phyloP scores from a whole-genome alignment of 2,329 filamentous ascomycete species.

The Ceratocystis lukuohia region DNA sequence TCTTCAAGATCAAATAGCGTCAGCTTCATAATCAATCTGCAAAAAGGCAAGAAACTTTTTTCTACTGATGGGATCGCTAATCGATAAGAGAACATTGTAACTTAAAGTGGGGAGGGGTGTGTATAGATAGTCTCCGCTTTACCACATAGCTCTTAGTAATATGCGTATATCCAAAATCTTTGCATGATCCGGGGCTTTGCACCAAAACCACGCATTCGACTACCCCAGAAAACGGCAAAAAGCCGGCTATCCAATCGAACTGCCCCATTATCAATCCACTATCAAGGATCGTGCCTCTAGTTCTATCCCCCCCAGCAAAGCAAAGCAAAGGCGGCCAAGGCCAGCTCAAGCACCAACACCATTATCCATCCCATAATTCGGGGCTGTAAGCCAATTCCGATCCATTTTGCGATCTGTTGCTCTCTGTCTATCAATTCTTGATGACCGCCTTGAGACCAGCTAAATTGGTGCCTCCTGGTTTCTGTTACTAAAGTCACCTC shows the following conservation, averaged over 20 bases:
- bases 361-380: slow-evolving; percentile 13
- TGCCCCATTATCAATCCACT: slow-evolving; percentile 12
- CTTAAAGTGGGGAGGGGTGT: neutral
- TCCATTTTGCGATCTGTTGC: neutral
- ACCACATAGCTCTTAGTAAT: neutral
- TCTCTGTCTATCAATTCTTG: slow-evolving; percentile 12
- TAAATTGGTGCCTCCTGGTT: slow-evolving; percentile 2
- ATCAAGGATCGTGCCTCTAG: slow-evolving; percentile 12
- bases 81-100: slow-evolving; percentile 11
- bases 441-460: neutral
- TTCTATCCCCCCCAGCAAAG: neutral
- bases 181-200: slow-evolving; percentile 1
- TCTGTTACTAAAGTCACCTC: neutral
- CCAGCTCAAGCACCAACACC: slow-evolving; percentile 1
- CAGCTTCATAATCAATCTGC: neutral
- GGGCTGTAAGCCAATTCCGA: slow-evolving; percentile 13
- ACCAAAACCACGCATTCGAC: neutral
- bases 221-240: slow-evolving; percentile 14
- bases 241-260: slow-evolving; percentile 15
- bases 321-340: slow-evolving; percentile 1
- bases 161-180: neutral
- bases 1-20: slow-evolving; percentile 4
- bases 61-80: slow-evolving; percentile 9
- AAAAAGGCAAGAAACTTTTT: slow-evolving; percentile 14
- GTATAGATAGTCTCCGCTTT: neutral